These are phyloP conservation scores for Suhomyces vadensis DNA, from an alignment of 805 yeast species.

Conservation along the genomic window DNA sequence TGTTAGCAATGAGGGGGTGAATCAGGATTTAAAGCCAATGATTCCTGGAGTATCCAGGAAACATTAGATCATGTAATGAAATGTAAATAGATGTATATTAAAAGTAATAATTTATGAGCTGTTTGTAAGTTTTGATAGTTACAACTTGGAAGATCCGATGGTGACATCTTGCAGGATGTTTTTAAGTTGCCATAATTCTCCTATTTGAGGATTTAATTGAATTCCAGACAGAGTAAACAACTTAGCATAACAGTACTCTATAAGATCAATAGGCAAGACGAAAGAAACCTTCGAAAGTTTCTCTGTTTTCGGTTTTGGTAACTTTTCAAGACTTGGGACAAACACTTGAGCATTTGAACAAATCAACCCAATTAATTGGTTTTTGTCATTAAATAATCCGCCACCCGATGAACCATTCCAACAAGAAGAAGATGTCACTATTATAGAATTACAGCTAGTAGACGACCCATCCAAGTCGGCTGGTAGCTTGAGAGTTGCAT, in stretches of 20 bases:
- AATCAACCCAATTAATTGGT: constrained; percentile 41
- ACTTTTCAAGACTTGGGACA: constrained; percentile 17
- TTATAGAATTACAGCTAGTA: constrained; percentile 16
- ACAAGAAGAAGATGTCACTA: constrained; percentile 44
- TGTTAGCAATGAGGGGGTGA: background rate
- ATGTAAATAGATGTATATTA: background rate
- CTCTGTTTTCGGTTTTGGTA: constrained; percentile 20
- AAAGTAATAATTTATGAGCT: too few species aligned
- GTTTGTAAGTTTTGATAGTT: background rate
- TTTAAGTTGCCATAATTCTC: constrained; percentile 25
- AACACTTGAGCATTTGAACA: constrained; percentile 46
- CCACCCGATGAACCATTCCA: constrained; percentile 58
- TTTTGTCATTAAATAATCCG: constrained; percentile 30
- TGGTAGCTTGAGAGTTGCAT: constrained; percentile 17
- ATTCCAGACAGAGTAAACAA: background rate
- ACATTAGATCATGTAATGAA: background rate
- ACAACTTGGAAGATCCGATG: constrained; percentile 17
- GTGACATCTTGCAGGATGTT: constrained; percentile 23
- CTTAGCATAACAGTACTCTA: constrained; percentile 23
- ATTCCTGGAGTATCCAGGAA: constrained; percentile 5
- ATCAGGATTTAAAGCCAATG: constrained; percentile 3
- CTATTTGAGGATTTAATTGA: constrained; percentile 16
- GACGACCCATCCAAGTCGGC: background rate
- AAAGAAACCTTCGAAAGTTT: constrained; percentile 34
- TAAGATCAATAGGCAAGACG: constrained; percentile 34